Evolutionary conservation across 768 basidiomycete species (phyloP).

Genomic region (Hebeloma cylindrosporum): DNA sequence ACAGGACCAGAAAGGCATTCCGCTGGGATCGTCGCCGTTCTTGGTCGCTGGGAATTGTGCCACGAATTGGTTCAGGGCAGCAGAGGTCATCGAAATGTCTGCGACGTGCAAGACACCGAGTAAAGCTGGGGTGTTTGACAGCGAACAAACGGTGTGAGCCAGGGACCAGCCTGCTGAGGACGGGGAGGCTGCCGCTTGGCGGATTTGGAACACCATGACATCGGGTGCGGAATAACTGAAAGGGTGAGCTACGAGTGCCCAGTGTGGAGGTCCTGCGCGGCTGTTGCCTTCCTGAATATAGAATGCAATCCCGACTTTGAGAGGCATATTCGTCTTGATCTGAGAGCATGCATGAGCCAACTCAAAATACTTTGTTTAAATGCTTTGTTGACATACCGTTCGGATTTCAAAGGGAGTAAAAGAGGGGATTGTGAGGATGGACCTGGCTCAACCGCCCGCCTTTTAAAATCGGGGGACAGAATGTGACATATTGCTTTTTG

Average conservation of each 20-base stretch:
- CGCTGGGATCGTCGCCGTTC: conserved; percentile 8
- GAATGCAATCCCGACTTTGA: conserved; percentile 10
- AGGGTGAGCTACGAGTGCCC: conserved; percentile 10
- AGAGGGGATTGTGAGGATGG: too few species aligned
- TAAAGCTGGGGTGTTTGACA: neutral
- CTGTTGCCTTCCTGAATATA: conserved; percentile 2
- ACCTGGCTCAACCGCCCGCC: too few species aligned
- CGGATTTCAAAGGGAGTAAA: too few species aligned
- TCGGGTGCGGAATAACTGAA: neutral
- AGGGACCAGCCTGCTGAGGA: too few species aligned
- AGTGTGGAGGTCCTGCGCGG: conserved; percentile 2
- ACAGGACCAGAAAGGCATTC: conserved; percentile 3
- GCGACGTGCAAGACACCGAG: conserved; percentile 9
- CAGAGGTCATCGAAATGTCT: neutral
- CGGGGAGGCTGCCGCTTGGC: neutral
- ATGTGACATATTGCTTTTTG: too few species aligned
- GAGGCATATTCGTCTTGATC: neutral
- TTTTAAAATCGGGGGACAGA: too few species aligned
- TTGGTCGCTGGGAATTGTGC: neutral
- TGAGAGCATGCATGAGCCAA: too few species aligned
- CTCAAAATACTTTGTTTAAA: too few species aligned
- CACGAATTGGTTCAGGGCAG: neutral
- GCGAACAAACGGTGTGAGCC: neutral
- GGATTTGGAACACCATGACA: conserved; percentile 2
- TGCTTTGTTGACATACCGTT: too few species aligned